Conservation (phyloP, 768 basidiomycete species). For the Kwoniella newhampshirensis region DNA sequence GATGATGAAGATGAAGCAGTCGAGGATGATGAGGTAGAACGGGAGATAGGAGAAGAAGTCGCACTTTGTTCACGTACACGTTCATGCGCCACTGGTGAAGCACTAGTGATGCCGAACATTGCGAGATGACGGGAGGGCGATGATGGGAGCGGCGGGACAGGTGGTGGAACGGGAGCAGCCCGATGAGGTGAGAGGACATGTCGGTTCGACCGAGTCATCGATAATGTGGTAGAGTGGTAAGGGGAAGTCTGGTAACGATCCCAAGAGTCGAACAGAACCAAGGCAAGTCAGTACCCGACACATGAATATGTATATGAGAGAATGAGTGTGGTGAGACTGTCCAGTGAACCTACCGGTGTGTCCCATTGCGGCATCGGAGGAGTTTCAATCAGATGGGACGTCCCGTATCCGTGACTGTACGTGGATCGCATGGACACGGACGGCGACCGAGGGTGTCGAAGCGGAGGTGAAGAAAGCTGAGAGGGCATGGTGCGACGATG, state of each 20-base stretch:
- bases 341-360: slow-evolving; percentile 8
- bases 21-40: slow-evolving; percentile 18
- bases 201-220: slow-evolving; percentile 19
- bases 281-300: not conserved
- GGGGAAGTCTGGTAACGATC: slow-evolving; percentile 17
- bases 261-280: not conserved
- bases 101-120: not conserved
- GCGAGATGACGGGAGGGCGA: slow-evolving; percentile 11
- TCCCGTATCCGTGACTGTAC: no score
- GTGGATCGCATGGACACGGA: no score
- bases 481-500: slow-evolving; percentile 12
- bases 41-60: slow-evolving; percentile 10
- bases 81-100: not conserved
- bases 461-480: slow-evolving; percentile 16
- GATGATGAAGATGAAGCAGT: slow-evolving; percentile 18
- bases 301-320: not conserved
- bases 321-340: not conserved
- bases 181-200: slow-evolving; percentile 19
- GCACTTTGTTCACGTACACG: not conserved
- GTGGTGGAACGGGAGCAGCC: slow-evolving; percentile 15
- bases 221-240: slow-evolving; percentile 1
- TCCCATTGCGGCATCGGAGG: slow-evolving; percentile 18
- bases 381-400: not conserved
- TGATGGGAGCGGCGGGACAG: slow-evolving; percentile 15
- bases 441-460: slow-evolving; percentile 12